Conservation (phyloP, 2,329 filamentous ascomycete genomes). For the Tolypocladium ovalisporum region DNA sequence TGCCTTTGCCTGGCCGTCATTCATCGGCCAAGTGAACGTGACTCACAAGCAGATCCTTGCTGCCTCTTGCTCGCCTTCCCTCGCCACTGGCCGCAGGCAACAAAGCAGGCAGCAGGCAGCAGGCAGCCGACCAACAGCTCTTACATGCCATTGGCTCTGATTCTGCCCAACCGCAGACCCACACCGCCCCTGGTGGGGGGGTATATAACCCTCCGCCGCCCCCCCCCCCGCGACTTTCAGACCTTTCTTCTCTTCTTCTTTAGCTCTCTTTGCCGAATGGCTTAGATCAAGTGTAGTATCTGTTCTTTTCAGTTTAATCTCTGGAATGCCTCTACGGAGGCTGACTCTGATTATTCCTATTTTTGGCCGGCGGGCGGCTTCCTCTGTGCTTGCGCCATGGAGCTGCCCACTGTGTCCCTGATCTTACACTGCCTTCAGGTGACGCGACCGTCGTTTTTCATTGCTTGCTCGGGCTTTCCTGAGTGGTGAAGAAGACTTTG, state of each 20-base stretch:
- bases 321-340: constrained; percentile 69
- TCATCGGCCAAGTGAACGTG: not conserved
- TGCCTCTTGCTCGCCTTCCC: not conserved
- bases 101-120: not conserved
- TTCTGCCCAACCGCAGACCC: constrained; percentile 2
- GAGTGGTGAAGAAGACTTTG: constrained; percentile 36
- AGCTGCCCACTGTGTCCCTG: constrained; percentile 30
- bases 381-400: constrained; percentile 31
- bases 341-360: constrained; percentile 75
- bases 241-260: constrained; percentile 21
- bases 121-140: not conserved
- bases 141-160: not conserved
- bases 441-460: constrained; percentile 30
- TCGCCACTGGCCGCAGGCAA: not conserved
- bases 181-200: constrained; percentile 7
- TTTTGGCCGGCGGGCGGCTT: constrained; percentile 24
- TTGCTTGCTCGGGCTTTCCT: constrained; percentile 24
- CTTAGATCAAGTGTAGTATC: constrained; percentile 94
- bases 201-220: constrained; percentile 13
- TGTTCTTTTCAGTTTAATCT: constrained; percentile 97
- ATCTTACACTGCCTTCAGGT: constrained; percentile 34
- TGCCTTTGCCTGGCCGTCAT: not conserved
- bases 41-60: not conserved
- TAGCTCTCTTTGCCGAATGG: constrained; percentile 44
- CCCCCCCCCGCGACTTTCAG: constrained; percentile 2